Base-by-base conservation (phyloP, 352 stramenopile species). In the Phytopythium kandeliae region DNA sequence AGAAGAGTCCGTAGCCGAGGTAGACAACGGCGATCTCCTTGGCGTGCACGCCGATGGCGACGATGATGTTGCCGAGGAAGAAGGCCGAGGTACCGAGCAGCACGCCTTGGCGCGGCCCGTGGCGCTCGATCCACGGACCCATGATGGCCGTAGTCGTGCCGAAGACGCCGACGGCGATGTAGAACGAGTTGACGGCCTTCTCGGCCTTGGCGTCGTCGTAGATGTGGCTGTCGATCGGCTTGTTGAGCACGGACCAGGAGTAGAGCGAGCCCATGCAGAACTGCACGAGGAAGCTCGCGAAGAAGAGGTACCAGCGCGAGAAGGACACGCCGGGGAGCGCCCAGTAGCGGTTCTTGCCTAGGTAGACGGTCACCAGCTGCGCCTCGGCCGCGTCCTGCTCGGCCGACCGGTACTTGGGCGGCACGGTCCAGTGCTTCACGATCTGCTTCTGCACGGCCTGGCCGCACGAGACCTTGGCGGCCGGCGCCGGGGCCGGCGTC, bases 201-300 rank as follows among this genome's bases (percentile, higher is more conserved):
- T 68, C 74, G 42, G 73, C 70, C 24, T 55, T 74, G 28, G 53
- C 35, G 63, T 85, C 65, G 30, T 67, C 54, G 55, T 84, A 86
- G 22, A 85, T 56, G 28, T 69, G 63, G 41, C 48, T 53, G 48
- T 86, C 75, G 21, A 89, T 75, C 15, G 75, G 74, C 55, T 74
- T 67, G 60, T 89, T 89, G 56, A 86, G 67, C 44, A 85, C 71
- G 17, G 72, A 85, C 74, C 74, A 89, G 33, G 74, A 67, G 65
- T 89, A 89, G 51, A 89, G 70, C 48, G 69, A 82, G 40, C 78
- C 78, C 35, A 82, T 80, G 62, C 69, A 85, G 54, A 85, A 86
- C 46, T 86, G 74, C 47, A 79, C 63, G n/a, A 78, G 33, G 55
- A 86, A 86, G 26, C 65, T 64, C 26, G 75, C 75, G 31, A 67